Evolutionary conservation across 208 protist genomes (phyloP).

Genomic region (Leishmania gerbilli): DNA sequence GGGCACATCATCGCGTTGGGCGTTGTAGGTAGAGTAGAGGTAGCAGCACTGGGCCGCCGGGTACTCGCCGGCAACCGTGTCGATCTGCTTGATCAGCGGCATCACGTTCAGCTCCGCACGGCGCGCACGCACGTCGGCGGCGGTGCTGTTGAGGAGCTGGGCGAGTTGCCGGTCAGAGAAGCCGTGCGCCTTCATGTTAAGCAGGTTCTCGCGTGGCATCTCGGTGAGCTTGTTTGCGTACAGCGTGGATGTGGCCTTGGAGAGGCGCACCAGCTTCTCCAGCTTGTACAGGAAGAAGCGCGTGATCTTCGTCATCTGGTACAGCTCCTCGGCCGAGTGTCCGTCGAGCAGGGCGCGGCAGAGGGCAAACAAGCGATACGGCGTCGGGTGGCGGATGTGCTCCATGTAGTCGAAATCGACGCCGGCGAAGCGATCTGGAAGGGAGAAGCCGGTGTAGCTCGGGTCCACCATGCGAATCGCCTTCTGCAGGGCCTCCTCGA

Average conservation of each 20-base stretch:
- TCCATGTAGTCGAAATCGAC: slow-evolving; percentile 83
- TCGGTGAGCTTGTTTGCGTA: slow-evolving; percentile 40
- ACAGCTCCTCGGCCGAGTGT: slow-evolving; percentile 89
- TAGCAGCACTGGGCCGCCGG: slow-evolving; percentile 95
- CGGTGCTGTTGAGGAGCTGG: slow-evolving; percentile 52
- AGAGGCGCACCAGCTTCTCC: slow-evolving; percentile 82
- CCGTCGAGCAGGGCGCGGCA: slow-evolving; percentile 77
- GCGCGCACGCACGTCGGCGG: slow-evolving; percentile 56
- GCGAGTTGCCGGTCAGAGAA: slow-evolving; percentile 96
- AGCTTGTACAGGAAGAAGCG: slow-evolving; percentile 97
- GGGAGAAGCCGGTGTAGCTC: slow-evolving; percentile 86
- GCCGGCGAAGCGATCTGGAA: slow-evolving; percentile 54
- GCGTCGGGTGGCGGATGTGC: slow-evolving; percentile 73
- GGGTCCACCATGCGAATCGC: slow-evolving; percentile 96
- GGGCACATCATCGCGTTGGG: slow-evolving; percentile 82
- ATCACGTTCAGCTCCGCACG: slow-evolving; percentile 80
- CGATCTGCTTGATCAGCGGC: slow-evolving; percentile 97
- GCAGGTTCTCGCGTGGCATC: slow-evolving; percentile 65
- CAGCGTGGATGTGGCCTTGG: slow-evolving; percentile 30
- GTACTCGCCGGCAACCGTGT: slow-evolving; percentile 98
- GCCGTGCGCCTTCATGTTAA: slow-evolving; percentile 90
- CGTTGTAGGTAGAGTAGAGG: slow-evolving; percentile 97
- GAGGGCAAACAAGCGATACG: slow-evolving; percentile 87
- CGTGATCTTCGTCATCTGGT: slow-evolving; percentile 95
- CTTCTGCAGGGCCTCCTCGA: slow-evolving; percentile 99